Base-by-base conservation (phyloP, 106 monocot genomes). In the Dendrobium huoshanense region DNA sequence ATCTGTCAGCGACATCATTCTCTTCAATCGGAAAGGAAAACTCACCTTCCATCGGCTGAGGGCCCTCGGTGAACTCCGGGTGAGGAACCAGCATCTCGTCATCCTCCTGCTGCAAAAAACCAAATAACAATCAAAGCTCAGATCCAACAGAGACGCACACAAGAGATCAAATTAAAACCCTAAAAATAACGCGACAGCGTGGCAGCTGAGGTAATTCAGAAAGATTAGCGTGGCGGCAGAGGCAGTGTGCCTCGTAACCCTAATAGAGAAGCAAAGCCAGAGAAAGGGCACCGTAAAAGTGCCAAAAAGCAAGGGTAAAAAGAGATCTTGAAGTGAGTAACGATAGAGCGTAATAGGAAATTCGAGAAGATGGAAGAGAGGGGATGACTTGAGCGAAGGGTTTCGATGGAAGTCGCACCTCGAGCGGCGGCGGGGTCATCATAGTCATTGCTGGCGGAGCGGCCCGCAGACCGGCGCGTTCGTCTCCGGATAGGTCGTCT, bases 1-100 rank as follows among this genome's bases (percentile, higher is more conserved):
- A 78, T 51, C n/a, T 11, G 18, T 9, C 59, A 74, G 55, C 72
- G 18, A 10, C 67, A 58, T 9, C 22, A 54, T 40, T 44, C 22
- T 78, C 47, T 10, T 20, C 22, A 72, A 4, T 6, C 19, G 10
- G 25, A 29, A 42, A 58, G 19, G 40, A 10, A 43, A 16, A 81
- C 55, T 68, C 31, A 84, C 89, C 89, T 83, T 89, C 89, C 86
- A 89, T 89, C 18, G 86, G 81, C 81, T 89, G 86, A 20, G 83
- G 76, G 0, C 85, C 89, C 25, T 86, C 86, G 15, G 67, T 72
- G 72, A 81, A n/a, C 49, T 88, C 88, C 77, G 83, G 75, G 49
- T 85, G 82, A 18, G 88, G 88, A 7, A 88, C 88, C 33, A 88
- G 81, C 83, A 86, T 79, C 81, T 86, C 86, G n/a, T 83, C 81